Evolutionary conservation across 306 rosid species (phyloP), one percentile per base, ranked within the genome.

Genomic region (Quercus suber): DNA sequence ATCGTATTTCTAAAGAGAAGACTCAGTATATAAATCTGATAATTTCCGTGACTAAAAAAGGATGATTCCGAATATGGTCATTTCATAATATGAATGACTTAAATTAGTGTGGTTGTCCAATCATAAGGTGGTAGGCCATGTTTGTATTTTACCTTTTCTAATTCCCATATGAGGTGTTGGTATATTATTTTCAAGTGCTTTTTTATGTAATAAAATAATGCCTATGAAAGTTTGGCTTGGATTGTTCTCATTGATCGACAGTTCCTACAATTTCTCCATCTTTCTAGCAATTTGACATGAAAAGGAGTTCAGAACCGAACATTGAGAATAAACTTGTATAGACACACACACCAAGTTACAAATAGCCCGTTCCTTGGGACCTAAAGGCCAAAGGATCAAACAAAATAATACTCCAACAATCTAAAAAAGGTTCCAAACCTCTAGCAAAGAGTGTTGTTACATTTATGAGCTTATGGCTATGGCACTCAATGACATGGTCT

Each of bases 381-480:
- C 56, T 17, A 5, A 52, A 52, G 56, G 19, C 56, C 19, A 52
- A 52, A 52, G 18, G 19, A 5, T 13, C 14, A 17, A 17, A 52
- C 14, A 52, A 52, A 52, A 33, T 33, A 33, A 33, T 33, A 33
- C 37, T 33, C 37, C 37, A 6, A 33, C 37, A 33, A 33, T 33
- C 7, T 33, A 33, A 33, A 33, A 33, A 33, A 5, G 37, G 7
- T 33, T 33, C 7, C 37, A 33, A 33, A 33, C 37, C 37, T 71
- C 83, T 13, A 80, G 86, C 89, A 82, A 84, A 68, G 90, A 90
- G 28, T 70, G 91, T 56, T 90, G 87, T 55, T 81, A 76, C n/a
- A 82, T 88, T 69, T 90, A 90, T 91, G 87, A 85, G 71, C 93
- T 89, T 43, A 14, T 87, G 78, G 89, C 90, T 27, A 7, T 28